Evolutionary conservation across 2,329 filamentous ascomycete genomes (phyloP), one percentile per base, ranked within the genome.

Genomic region (Aspergillus sp.): DNA sequence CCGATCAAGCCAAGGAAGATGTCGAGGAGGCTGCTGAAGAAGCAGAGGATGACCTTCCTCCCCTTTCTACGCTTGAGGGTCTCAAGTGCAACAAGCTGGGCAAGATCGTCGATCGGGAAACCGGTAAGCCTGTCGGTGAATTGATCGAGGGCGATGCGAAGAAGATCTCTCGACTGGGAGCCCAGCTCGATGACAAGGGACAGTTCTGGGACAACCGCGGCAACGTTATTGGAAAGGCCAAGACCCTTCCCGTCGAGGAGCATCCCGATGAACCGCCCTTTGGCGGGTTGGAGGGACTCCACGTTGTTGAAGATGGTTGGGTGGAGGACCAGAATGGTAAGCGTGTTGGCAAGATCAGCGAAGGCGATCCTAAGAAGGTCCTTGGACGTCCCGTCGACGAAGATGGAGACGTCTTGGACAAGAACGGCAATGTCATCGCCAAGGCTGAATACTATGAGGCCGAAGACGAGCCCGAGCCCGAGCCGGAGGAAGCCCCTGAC

Each of bases 181-280:
- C 65, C 19, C 66, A 68, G 15, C 72, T 77, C 23, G 87, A 89
- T 65, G 82, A 82, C 61, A 80, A 87, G 73, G 87, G 87, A 19
- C 87, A 89, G 68, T 85, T 89, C 58, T 80, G 88, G 69, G 86
- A 88, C 71, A 85, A 82, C 71, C 82, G 85, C 49, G 86, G 87
- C 48, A 86, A 87, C 47, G 80, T 89, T 63, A 81, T 89, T 63
- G 87, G 87, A 43, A 84, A 83, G 64, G 84, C 87, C 63, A 79
- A 85, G 62, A 74, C 76, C 0, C 66, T 78, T 3, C 73, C 76
- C 4, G 57, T 75, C 15, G 73, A 78, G 58, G 78, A 80, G 0
- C 66, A 70, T 13, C 75, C 76, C 13, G 68, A 73, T 3, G 78
- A 80, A 60, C 73, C 75, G 6, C 74, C 76, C 7, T 77, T 83